Percentiles rank a stretch among this genome's conserved stretches.
These are phyloP conservation scores for Aquilaria malaccensis DNA, from an alignment of 345 rosid genomes.

Conservation along the genomic window DNA sequence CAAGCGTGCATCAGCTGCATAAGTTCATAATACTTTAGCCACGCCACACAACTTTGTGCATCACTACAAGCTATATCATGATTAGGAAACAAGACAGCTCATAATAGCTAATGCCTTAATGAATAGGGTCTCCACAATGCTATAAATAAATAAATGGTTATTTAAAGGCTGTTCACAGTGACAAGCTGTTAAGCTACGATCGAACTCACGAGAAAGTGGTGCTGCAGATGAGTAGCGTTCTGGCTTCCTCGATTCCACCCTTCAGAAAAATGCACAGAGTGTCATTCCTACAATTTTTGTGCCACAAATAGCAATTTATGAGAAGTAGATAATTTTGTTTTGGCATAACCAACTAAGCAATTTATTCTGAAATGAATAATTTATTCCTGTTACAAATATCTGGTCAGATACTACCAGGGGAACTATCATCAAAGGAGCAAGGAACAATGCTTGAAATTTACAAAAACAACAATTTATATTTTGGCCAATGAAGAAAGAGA, in stretches of 20 bases:
- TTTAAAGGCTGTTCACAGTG: neutral
- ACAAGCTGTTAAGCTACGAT: constrained; percentile 5
- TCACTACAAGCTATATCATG: constrained; percentile 1
- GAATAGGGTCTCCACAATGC: too few species aligned
- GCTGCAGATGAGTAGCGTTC: constrained; percentile 97
- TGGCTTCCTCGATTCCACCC: constrained; percentile 97
- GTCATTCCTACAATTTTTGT: constrained; percentile 16
- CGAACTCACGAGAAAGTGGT: constrained; percentile 76
- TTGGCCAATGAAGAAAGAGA: too few species aligned
- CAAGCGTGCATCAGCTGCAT: constrained; percentile 85
- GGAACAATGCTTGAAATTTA: too few species aligned
- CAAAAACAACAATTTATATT: too few species aligned
- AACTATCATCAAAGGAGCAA: too few species aligned
- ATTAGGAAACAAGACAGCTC: neutral
- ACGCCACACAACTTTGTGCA: neutral
- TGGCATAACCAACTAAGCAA: neutral
- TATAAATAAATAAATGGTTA: neutral
- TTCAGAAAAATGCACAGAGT: constrained; percentile 25
- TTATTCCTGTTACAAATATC: too few species aligned
- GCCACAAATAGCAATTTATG: neutral
- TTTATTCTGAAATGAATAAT: too few species aligned
- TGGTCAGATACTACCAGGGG: too few species aligned
- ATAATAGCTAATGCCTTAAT: too few species aligned
- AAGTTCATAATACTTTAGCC: constrained; percentile 9
- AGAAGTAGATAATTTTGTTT: constrained; percentile 1